phyloP scores from a whole-genome alignment of 2,329 filamentous ascomycete genomes.

The Juglanconis sp. region DNA sequence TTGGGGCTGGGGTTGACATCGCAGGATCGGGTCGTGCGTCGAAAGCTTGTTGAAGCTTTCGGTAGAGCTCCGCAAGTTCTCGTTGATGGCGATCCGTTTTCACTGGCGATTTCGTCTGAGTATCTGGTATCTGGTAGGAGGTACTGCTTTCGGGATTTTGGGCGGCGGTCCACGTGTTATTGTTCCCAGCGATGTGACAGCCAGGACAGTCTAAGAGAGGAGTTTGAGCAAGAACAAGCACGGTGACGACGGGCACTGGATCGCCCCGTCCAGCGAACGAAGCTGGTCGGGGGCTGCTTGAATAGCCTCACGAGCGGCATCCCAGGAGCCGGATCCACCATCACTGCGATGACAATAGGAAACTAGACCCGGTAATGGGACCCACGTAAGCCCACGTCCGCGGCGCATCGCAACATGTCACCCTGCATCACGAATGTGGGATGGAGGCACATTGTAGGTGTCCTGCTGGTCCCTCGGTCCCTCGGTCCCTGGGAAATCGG shows the following conservation, averaged over 20 bases:
- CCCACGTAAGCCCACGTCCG: not conserved
- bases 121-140: not conserved
- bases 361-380: not conserved
- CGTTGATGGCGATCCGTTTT: constrained; percentile 5
- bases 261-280: not conserved
- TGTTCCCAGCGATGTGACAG: not conserved
- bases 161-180: not conserved
- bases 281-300: constrained; percentile 11
- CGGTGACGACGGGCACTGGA: not conserved
- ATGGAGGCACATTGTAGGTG: not conserved
- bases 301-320: constrained; percentile 1
- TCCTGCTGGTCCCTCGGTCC: too few relatives aligned
- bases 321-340: constrained; percentile 1
- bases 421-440: not conserved
- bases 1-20: constrained; percentile 10
- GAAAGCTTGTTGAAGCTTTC: constrained; percentile 10
- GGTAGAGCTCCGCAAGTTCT: constrained; percentile 1
- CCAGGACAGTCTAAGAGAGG: not conserved
- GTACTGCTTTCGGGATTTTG: not conserved
- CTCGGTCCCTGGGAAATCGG: not conserved
- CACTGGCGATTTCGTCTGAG: not conserved
- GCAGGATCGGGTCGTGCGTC: not conserved
- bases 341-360: not conserved
- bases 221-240: not conserved
- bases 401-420: not conserved